Conservation (phyloP, 2,329 filamentous ascomycete genomes). For the Diaporthe velutina region DNA sequence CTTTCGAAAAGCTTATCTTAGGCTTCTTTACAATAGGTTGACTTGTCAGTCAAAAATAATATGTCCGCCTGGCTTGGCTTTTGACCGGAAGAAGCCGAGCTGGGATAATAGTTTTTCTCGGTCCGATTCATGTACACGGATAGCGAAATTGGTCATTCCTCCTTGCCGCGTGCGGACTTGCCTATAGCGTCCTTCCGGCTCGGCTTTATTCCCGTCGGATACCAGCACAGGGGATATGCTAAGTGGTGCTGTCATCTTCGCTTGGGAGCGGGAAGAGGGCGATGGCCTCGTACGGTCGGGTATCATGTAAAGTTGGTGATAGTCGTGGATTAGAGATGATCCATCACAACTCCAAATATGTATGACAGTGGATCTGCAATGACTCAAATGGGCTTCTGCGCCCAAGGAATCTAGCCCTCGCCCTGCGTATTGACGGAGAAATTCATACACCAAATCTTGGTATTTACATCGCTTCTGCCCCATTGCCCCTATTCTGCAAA, state of each 20-base stretch:
- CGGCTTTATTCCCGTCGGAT: slow-evolving; percentile 2
- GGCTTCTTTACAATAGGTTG: neutral
- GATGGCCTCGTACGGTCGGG: neutral
- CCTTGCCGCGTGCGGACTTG: neutral
- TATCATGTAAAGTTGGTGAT: neutral
- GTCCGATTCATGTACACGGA: slow-evolving; percentile 9
- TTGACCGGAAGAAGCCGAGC: slow-evolving; percentile 16
- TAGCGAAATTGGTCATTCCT: slow-evolving; percentile 6
- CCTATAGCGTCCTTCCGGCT: neutral
- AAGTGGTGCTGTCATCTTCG: neutral
- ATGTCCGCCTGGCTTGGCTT: neutral
- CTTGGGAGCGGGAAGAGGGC: neutral
- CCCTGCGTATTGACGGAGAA: neutral
- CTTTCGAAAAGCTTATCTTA: slow-evolving; percentile 12
- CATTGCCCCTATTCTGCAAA: neutral
- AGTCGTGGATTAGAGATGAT: neutral
- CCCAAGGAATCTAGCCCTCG: neutral
- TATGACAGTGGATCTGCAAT: slow-evolving; percentile 2
- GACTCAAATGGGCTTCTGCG: neutral
- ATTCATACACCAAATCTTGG: neutral
- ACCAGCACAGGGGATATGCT: neutral
- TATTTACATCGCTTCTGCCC: neutral
- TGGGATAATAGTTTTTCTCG: neutral
- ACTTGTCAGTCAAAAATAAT: neutral
- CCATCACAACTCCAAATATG: neutral